A percentile compares a stretch with the other conserved stretches of the same genome.
These are phyloP conservation scores for Tritrichomonas musculus DNA, from an alignment of 208 protist genomes.

Conservation along the genomic window DNA sequence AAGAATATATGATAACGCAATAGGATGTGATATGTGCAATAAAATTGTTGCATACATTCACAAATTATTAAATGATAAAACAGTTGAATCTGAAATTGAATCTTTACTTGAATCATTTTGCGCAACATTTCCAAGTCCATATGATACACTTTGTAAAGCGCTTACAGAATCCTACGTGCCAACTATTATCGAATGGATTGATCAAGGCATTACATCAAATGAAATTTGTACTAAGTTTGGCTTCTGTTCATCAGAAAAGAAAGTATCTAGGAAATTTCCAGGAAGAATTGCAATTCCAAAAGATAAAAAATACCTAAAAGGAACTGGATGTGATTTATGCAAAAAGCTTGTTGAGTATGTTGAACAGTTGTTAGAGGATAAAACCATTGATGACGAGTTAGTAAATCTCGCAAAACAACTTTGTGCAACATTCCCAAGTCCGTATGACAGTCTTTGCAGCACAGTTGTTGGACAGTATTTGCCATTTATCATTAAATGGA, in stretches of 20 bases:
- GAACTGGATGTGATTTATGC: not conserved
- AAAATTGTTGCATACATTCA: not conserved
- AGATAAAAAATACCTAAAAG: not conserved
- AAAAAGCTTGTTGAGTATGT: not conserved
- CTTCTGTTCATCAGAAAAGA: not conserved
- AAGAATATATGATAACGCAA: slow-evolving; percentile 3
- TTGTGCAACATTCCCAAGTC: not conserved
- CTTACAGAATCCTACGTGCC: not conserved
- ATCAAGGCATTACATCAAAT: not conserved
- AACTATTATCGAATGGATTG: not conserved
- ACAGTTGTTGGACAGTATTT: not conserved
- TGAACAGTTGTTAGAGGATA: not conserved
- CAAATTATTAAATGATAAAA: not conserved
- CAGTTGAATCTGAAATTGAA: not conserved
- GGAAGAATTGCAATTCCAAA: not conserved
- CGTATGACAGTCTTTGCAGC: not conserved
- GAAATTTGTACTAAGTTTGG: not conserved
- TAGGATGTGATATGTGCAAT: not conserved
- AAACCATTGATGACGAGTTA: not conserved
- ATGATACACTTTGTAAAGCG: not conserved
- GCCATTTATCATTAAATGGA: not conserved
- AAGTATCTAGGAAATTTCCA: too few species aligned
- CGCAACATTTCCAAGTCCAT: not conserved
- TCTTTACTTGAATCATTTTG: not conserved
- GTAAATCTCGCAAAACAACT: not conserved